Evolutionary conservation across 2,329 filamentous ascomycete species (phyloP).

Genomic region (Calonectria naviculata): DNA sequence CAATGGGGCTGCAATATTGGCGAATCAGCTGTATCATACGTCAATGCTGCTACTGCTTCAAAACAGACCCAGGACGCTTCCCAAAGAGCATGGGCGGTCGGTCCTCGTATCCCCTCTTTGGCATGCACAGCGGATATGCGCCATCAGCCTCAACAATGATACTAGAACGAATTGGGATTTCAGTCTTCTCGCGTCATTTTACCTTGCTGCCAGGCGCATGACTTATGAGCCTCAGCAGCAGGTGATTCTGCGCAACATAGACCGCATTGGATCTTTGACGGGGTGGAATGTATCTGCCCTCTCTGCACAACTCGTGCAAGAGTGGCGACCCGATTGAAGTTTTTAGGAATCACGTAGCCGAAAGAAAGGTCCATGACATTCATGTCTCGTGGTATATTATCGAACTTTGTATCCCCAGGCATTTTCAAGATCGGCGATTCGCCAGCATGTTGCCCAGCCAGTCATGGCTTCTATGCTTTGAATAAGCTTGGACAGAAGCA

Average conservation of each 20-base stretch:
- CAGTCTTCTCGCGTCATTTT: conserved; percentile 57
- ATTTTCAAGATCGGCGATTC: conserved; percentile 61
- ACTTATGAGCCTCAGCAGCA: conserved; percentile 60
- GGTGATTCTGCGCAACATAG: conserved; percentile 52
- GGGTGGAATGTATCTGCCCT: conserved; percentile 51
- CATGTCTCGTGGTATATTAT: conserved; percentile 13
- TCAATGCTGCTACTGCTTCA: conserved; percentile 64
- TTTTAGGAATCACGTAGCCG: conserved; percentile 1
- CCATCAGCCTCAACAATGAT: conserved; percentile 60
- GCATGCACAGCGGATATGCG: conserved; percentile 61
- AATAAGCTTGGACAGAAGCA: conserved; percentile 55
- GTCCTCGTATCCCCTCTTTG: conserved; percentile 55
- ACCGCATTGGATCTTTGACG: conserved; percentile 51
- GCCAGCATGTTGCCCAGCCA: conserved; percentile 65
- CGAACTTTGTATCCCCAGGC: conserved; percentile 51
- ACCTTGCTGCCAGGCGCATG: conserved; percentile 57
- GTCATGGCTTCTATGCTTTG: conserved; percentile 62
- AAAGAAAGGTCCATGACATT: neutral
- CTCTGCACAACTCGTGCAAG: conserved; percentile 37
- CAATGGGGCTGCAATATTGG: conserved; percentile 54
- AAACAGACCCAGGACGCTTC: conserved; percentile 58
- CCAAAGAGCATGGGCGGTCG: conserved; percentile 43
- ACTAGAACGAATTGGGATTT: conserved; percentile 58
- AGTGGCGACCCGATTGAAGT: conserved; percentile 41
- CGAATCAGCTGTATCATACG: conserved; percentile 68